Evolutionary conservation across 441 rosid species (phyloP), one percentile per base, ranked within the genome.

Genomic region (Corymbia citriodora): DNA sequence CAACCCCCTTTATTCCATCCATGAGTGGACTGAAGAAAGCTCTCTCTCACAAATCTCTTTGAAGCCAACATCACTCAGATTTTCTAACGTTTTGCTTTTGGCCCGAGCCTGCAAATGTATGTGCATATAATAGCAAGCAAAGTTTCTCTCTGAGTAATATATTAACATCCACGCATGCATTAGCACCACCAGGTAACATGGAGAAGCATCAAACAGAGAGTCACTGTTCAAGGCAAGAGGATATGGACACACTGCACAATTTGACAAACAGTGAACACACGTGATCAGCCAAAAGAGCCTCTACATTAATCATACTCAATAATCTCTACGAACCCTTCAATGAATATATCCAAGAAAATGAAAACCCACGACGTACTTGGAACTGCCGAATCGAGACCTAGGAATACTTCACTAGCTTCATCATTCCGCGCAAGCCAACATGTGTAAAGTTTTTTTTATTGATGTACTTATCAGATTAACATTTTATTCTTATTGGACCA

Each of bases 1-100:
- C 94, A 92, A 92, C 94, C 96, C 95, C 97, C 91, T 94, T 90
- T 65, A 70, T 95, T 93, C 94, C 91, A 92, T 93, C 98, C 95
- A 94, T 93, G 94, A 91, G 94, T 97, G 98, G 97, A 91, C 98
- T 93, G 96, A 94, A 93, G 96, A 94, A 97, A 97, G 97, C 99
- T 96, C 99, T 91, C 94, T 94, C 96, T n/a, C 88, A 11, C 93
- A 94, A 90, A 90, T 55, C 68, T 90, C 68, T 57, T n/a, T n/a
- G 63, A 86, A 89, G 68, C 59, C 79, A 72, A 23, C 40, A 45
- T 27, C 55, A 29, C 68, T 25, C 55, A 8, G 33, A 53, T 15
- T 36, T 74, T 36, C 50, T 45, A 5, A 49, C 50, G 50, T 40
- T 74, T 74, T 7, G 29, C 50, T 40, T 74, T 74, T 74, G 83